Conservation (phyloP, 495 filamentous ascomycete species). For the Hyaloscypha finlandica region DNA sequence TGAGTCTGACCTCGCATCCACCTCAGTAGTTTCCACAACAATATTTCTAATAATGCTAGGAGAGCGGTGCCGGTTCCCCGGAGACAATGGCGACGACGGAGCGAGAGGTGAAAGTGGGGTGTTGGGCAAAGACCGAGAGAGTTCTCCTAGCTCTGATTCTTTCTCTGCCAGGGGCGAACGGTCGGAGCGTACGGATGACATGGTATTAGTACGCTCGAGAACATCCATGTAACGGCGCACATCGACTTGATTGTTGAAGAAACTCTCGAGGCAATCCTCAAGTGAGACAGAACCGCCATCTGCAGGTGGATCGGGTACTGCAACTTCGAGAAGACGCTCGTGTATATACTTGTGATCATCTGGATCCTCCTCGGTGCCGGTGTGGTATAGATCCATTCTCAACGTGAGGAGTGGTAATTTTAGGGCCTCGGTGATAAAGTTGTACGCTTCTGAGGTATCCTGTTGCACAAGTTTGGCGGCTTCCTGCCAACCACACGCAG, state of each 20-base stretch:
- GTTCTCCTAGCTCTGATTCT: constrained; percentile 25
- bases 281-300: constrained; percentile 65
- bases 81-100: constrained; percentile 22
- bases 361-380: constrained; percentile 74
- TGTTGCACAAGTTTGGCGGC: constrained; percentile 77
- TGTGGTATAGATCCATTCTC: constrained; percentile 94
- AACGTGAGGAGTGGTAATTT: constrained; percentile 86
- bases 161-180: constrained; percentile 18
- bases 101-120: constrained; percentile 20
- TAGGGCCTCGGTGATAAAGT: constrained; percentile 87
- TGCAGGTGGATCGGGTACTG: constrained; percentile 64
- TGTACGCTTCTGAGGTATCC: constrained; percentile 93
- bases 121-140: constrained; percentile 19
- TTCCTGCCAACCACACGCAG: constrained; percentile 90
- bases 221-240: constrained; percentile 64
- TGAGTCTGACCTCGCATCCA: constrained; percentile 38
- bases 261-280: constrained; percentile 88
- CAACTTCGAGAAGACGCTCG: constrained; percentile 88
- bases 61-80: constrained; percentile 42
- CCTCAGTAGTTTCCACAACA: constrained; percentile 45
- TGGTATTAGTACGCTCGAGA: constrained; percentile 29
- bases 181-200: constrained; percentile 23
- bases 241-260: constrained; percentile 94
- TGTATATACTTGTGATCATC: constrained; percentile 95
- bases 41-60: constrained; percentile 66